phyloP scores from a whole-genome alignment of 2,329 filamentous ascomycete species.

The Aureobasidium sp. region DNA sequence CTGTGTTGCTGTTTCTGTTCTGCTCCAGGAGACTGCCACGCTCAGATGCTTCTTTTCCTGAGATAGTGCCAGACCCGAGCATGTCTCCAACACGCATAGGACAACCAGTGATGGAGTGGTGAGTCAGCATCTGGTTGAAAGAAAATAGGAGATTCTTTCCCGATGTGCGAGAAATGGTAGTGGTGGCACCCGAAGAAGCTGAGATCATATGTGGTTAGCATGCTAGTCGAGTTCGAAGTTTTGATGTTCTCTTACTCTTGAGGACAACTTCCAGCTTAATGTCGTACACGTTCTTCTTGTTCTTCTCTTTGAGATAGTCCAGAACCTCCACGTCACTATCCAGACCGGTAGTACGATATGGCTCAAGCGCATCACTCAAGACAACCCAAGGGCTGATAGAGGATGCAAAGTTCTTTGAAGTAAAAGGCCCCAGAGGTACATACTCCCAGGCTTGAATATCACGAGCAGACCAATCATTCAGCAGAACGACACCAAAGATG shows the following conservation, averaged over 20 bases:
- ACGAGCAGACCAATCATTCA: conserved; percentile 83
- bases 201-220: conserved; percentile 9
- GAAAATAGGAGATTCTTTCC: conserved; percentile 69
- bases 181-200: conserved; percentile 44
- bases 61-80: conserved; percentile 73
- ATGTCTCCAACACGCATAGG: conserved; percentile 67
- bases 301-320: conserved; percentile 59
- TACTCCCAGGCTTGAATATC: conserved; percentile 84
- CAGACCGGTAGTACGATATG: conserved; percentile 52
- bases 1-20: conserved; percentile 60
- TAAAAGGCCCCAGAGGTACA: conserved; percentile 74
- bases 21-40: conserved; percentile 68
- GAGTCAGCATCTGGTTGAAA: conserved; percentile 75
- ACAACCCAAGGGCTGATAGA: conserved; percentile 76
- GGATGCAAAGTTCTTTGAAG: conserved; percentile 75
- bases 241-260: conserved; percentile 31
- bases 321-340: conserved; percentile 50
- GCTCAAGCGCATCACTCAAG: conserved; percentile 66
- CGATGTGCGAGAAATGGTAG: conserved; percentile 54
- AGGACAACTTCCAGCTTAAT: conserved; percentile 63
- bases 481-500: conserved; percentile 71
- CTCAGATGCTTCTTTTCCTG: conserved; percentile 51
- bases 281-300: conserved; percentile 56
- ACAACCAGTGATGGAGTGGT: conserved; percentile 71
- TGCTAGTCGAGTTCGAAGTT: neutral